These are phyloP conservation scores for Russula sp. DNA, from an alignment of 768 basidiomycete species.

Conservation along the genomic window DNA sequence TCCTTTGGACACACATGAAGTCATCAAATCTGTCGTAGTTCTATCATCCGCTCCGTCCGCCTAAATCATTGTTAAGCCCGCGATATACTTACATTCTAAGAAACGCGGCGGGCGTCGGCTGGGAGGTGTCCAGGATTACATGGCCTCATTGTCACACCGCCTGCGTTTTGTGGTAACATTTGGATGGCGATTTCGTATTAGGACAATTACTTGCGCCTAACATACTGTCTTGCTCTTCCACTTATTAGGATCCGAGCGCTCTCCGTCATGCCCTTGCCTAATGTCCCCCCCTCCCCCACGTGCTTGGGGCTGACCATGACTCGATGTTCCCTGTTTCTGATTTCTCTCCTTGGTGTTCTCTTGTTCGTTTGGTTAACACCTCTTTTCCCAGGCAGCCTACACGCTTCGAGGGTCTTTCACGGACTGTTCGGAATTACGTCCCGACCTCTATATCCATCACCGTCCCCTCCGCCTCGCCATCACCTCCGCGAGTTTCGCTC, in stretches of 20 bases:
- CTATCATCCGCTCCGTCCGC: too few relatives aligned
- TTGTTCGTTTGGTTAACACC: background rate
- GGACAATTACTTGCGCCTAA: background rate
- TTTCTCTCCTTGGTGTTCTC: background rate
- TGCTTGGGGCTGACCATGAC: background rate
- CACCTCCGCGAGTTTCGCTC: slow-evolving; percentile 45
- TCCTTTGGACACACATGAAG: background rate
- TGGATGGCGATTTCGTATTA: background rate
- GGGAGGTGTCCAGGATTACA: background rate
- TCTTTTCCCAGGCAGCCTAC: slow-evolving; percentile 39
- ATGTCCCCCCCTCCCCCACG: background rate
- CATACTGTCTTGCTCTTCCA: background rate
- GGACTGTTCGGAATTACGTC: slow-evolving; percentile 49
- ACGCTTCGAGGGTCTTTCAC: slow-evolving; percentile 46
- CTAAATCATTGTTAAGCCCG: background rate
- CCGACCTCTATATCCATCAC: slow-evolving; percentile 48
- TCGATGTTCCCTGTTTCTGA: slow-evolving; percentile 5
- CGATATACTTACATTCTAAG: background rate
- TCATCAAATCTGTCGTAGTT: background rate
- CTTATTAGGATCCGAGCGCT: background rate
- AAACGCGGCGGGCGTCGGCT: background rate
- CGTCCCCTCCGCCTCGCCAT: slow-evolving; percentile 43
- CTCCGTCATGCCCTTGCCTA: background rate
- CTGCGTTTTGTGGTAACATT: background rate
- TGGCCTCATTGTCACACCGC: too few relatives aligned